Evolutionary conservation across 2,329 filamentous ascomycete genomes (phyloP), one percentile per base, ranked within the genome.

Genomic region (Pestalotiopsis sp.): DNA sequence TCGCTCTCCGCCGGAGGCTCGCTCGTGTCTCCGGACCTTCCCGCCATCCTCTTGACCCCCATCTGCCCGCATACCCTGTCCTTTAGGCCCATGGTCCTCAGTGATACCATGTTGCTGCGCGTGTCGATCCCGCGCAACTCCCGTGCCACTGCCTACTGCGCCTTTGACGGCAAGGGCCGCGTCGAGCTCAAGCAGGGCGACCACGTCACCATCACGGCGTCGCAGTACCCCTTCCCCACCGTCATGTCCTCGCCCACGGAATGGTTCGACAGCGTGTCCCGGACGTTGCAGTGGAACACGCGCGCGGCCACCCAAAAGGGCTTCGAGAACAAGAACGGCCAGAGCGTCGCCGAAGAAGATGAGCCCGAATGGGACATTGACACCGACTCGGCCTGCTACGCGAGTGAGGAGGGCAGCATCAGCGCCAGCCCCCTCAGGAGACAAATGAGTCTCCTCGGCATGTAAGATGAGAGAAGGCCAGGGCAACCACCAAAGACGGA

Each of bases 51-150:
- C 57, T 89, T 99, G 67, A 99, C 96, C 0, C 96, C 96, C 23
- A 98, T 99, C 80, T 99, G 96, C 81, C 96, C 96, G 9, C 96
- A 99, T 78, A 98, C 95, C 0, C 87, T 99, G 17, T 97, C 94
- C 14, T 99, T 99, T 88, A 90, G 96, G 11, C 96, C 96, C 41
- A 98, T 99, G 96, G 93, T 99, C 7, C 89, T 99, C 63, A 97
- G 94, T 63, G 96, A 99, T 82, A 96, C 93, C 67, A 93, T 98
- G 86, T 91, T 95, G 17, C 89, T 99, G 70, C 93, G 95, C 64
- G 93, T 99, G 65, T 92, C 92, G 4, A 91, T 99, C 13, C 96
- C 96, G 0, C 87, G 88, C 71, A 90, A 91, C 76, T 97, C 93
- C 52, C 92, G 96, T 61, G 95, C 95, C 17, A 97, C 94, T 0